Percentiles rank a stretch among this genome's conserved stretches.
phyloP scores from a whole-genome alignment of 2,329 filamentous ascomycete species.

The Kalaharituber pfeilii region DNA sequence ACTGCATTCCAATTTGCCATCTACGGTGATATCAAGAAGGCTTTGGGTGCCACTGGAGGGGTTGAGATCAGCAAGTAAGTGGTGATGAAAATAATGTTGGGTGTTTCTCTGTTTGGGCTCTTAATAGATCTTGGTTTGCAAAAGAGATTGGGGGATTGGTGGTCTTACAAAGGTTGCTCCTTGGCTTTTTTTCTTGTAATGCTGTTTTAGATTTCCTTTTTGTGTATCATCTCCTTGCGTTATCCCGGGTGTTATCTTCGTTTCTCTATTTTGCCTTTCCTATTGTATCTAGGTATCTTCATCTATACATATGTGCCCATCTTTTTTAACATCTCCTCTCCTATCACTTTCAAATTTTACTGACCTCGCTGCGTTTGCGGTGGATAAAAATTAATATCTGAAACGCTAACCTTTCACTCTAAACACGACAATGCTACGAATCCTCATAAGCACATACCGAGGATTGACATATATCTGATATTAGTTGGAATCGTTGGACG shows the following conservation, averaged over 20 bases:
- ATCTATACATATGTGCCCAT: not conserved
- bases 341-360: not conserved
- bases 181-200: not conserved
- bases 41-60: conserved; percentile 54
- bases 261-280: not conserved
- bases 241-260: too few relatives aligned
- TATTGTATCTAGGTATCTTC: not conserved
- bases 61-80: conserved; percentile 35
- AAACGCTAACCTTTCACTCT: too few relatives aligned
- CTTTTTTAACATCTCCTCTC: not conserved
- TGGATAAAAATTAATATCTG: too few relatives aligned
- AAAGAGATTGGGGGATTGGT: not conserved
- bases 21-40: conserved; percentile 60
- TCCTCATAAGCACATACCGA: too few relatives aligned
- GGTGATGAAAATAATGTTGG: not conserved
- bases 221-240: too few relatives aligned
- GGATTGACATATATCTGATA: too few relatives aligned
- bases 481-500: too few relatives aligned
- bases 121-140: not conserved
- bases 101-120: not conserved
- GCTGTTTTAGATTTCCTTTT: not conserved
- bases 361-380: too few relatives aligned
- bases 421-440: too few relatives aligned
- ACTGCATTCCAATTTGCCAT: conserved; percentile 76
- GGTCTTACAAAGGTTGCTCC: not conserved